These are phyloP conservation scores for Dysphania ambrosioides DNA, from an alignment of 148 eudicot genomes.

Conservation along the genomic window DNA sequence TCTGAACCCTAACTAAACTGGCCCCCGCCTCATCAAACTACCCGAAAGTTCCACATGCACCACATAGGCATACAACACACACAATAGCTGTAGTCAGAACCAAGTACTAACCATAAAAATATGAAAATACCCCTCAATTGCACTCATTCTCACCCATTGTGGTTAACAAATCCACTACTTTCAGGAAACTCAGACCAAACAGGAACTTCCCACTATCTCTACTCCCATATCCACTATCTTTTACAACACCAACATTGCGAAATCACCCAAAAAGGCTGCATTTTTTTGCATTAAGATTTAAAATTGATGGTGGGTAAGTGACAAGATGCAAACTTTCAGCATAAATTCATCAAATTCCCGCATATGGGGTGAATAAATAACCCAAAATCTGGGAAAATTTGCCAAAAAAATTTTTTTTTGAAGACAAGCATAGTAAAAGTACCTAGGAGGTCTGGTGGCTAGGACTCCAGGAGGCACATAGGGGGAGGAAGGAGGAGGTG, in stretches of 20 bases:
- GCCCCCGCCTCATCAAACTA: not conserved
- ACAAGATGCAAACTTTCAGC: not conserved
- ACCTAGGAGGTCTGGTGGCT: slow-evolving; percentile 45
- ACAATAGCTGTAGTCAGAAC: not conserved
- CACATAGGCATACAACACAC: too few relatives aligned
- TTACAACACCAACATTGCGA: not conserved
- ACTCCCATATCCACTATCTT: not conserved
- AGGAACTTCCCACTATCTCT: not conserved
- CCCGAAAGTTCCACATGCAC: not conserved
- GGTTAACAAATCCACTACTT: not conserved
- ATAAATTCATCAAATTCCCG: not conserved
- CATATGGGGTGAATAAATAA: not conserved
- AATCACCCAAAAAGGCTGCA: not conserved
- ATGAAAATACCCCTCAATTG: not conserved
- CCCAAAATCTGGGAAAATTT: not conserved
- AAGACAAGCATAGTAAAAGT: not conserved
- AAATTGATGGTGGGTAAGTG: not conserved
- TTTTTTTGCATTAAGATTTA: not conserved
- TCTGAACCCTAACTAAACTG: not conserved
- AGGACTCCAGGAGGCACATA: slow-evolving; percentile 20
- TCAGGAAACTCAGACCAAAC: not conserved
- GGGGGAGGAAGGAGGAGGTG: slow-evolving; percentile 18
- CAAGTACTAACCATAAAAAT: not conserved
- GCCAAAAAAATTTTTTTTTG: not conserved
- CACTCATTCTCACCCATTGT: not conserved